Base-by-base conservation (phyloP, 108 stramenopile species). In the Pseudonitzschia multistriata region DNA sequence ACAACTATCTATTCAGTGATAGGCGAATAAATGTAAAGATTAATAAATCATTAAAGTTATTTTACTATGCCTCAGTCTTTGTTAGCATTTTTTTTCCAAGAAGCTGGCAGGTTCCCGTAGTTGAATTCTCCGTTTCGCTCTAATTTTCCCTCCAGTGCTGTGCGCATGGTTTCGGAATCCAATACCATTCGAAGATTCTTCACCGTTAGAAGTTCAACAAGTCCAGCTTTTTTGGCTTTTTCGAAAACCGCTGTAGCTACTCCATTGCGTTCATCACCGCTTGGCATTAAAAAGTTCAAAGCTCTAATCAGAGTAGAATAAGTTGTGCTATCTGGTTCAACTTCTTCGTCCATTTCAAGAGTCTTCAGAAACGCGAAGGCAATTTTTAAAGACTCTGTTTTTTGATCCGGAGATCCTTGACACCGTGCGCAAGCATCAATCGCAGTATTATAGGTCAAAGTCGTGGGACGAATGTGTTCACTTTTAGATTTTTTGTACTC, bases 401-500 rank as follows among this genome's bases (percentile, higher is more conserved):
- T 61, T 71, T 81, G 48, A 50, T 71, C 55, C 37, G 62, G 24
- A 40, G 72, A 66, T 24, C 76, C 80, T n/a, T 63, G 63, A 24
- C 49, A 61, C 42, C 73, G 68, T 15, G 83, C 81, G 67, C 74
- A 85, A 5, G 79, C 79, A 67, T 86, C 85, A 35, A 86, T 72
- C 3, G 81, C 85, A 33, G 59, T 67, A 27, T 81, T 79, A 60
- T 87, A 87, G 31, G 78, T 77, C 30, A 79, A 30, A 11, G 68
- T 63, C 29, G 72, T 76, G 10, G 86, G 86, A 10, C 66, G 57
- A 29, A 63, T 34, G 67, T 67, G 55, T 24, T 65, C 34, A 50
- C 31, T 70, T 49, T 36, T 71, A 31, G 34, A 71, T 68, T 30
- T 77, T 45, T 83, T 74, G 49, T 79, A 70, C 35, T 67, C 60